phyloP scores from a whole-genome alignment of 768 basidiomycete genomes.

The Macrolepiota albuminosa region DNA sequence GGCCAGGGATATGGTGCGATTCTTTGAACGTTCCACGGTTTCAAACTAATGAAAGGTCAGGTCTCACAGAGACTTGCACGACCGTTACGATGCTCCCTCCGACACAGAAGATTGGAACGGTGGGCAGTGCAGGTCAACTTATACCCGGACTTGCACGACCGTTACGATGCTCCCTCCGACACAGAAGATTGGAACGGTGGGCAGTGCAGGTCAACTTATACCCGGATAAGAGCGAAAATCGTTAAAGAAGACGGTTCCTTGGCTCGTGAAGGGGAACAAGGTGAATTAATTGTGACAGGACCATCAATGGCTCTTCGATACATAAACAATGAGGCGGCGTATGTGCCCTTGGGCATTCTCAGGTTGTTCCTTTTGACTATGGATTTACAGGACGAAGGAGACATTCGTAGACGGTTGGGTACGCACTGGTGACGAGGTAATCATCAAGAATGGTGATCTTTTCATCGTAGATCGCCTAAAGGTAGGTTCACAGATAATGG shows the following conservation, averaged over 20 bases:
- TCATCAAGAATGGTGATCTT: slow-evolving; percentile 57
- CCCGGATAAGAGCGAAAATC: slow-evolving; percentile 55
- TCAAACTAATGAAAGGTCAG: slow-evolving; percentile 22
- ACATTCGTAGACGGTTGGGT: slow-evolving; percentile 65
- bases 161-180: slow-evolving; percentile 41
- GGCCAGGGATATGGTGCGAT: slow-evolving; percentile 59
- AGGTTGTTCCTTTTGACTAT: neutral
- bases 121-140: slow-evolving; percentile 55
- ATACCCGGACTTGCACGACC: slow-evolving; percentile 54
- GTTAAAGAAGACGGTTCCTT: slow-evolving; percentile 53
- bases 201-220: slow-evolving; percentile 53
- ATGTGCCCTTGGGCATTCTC: slow-evolving; percentile 18
- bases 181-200: slow-evolving; percentile 42
- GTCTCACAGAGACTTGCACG: slow-evolving; percentile 61
- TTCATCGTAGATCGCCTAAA: slow-evolving; percentile 74
- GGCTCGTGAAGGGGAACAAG: slow-evolving; percentile 53
- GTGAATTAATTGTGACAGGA: slow-evolving; percentile 56
- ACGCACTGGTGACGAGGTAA: slow-evolving; percentile 68
- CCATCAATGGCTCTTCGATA: slow-evolving; percentile 61
- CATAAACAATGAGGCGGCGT: slow-evolving; percentile 56
- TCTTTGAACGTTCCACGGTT: neutral
- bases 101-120: slow-evolving; percentile 37
- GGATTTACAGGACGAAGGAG: slow-evolving; percentile 46
- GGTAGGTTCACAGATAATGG: slow-evolving; percentile 28
- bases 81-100: slow-evolving; percentile 44